phyloP scores from a whole-genome alignment of 805 yeast species.

The Kluyveromyces starmeri region DNA sequence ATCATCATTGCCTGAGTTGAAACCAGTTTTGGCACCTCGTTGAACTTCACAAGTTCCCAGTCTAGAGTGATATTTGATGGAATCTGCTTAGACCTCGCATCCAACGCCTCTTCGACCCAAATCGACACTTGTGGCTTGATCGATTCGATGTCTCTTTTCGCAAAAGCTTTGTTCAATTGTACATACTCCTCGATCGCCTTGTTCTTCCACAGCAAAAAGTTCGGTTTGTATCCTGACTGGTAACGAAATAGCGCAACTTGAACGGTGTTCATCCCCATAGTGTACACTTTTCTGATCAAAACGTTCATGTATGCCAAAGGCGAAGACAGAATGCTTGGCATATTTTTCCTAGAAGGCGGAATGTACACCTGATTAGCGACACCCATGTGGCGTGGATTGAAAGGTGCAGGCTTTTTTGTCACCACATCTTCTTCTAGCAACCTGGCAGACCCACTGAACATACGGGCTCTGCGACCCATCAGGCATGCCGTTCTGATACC shows the following conservation, averaged over 20 bases:
- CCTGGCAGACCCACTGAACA: not conserved
- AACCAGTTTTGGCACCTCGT: constrained; percentile 61
- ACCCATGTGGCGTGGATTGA: constrained; percentile 35
- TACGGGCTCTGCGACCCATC: not conserved
- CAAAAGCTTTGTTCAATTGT: constrained; percentile 75
- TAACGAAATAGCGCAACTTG: constrained; percentile 58
- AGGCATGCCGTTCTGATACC: not conserved
- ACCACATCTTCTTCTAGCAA: not conserved
- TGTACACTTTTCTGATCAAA: constrained; percentile 49
- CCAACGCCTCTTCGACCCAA: constrained; percentile 56
- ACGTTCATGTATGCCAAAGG: constrained; percentile 39
- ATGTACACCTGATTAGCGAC: constrained; percentile 38
- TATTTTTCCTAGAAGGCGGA: constrained; percentile 39
- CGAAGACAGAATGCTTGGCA: constrained; percentile 34
- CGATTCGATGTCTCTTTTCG: constrained; percentile 42
- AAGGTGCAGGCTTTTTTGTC: constrained; percentile 13
- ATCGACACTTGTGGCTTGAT: constrained; percentile 41
- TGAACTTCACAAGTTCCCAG: constrained; percentile 73
- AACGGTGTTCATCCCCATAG: constrained; percentile 60
- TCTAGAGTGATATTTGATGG: constrained; percentile 53
- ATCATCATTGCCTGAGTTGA: constrained; percentile 59
- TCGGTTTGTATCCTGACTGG: constrained; percentile 60
- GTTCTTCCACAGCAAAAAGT: constrained; percentile 75
- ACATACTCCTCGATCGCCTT: constrained; percentile 70
- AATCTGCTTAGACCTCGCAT: constrained; percentile 40